Conservation (phyloP, 139 green algal genomes). For the Chlorella ohadii region DNA sequence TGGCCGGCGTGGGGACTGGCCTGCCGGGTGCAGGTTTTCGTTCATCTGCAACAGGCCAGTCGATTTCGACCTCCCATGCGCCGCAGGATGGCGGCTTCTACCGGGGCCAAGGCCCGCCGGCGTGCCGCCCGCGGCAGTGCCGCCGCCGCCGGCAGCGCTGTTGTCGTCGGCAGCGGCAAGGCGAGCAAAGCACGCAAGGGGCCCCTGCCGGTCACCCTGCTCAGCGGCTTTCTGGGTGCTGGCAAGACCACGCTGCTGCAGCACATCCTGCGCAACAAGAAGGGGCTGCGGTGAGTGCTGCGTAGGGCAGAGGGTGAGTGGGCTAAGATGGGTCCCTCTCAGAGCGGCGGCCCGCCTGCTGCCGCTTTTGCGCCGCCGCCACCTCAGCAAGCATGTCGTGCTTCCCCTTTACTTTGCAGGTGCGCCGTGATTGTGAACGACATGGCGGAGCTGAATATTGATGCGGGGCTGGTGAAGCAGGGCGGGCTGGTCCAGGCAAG, state of each 20-base stretch:
- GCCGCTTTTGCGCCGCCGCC: not conserved
- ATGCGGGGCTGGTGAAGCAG: slow-evolving; percentile 70
- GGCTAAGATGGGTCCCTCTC: no score
- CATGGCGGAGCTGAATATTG: slow-evolving; percentile 86
- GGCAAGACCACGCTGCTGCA: slow-evolving; percentile 88
- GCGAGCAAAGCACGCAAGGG: not conserved
- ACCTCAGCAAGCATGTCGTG: no score
- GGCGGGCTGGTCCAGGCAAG: slow-evolving; percentile 33
- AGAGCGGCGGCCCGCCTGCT: no score
- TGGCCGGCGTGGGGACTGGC: not conserved
- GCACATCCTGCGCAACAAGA: slow-evolving; percentile 68
- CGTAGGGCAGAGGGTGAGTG: no score
- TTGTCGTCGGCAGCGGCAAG: not conserved
- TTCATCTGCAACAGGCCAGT: no score
- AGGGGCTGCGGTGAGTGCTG: slow-evolving; percentile 28
- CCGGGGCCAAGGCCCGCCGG: not conserved
- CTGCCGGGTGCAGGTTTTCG: no score
- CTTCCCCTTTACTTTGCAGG: not conserved
- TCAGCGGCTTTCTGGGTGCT: slow-evolving; percentile 78
- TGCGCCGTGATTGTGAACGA: slow-evolving; percentile 87
- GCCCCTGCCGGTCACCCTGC: slow-evolving; percentile 72
- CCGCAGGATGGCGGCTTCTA: not conserved
- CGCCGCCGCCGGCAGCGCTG: no score
- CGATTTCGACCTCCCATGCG: not conserved
- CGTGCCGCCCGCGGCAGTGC: no score